phyloP scores from a whole-genome alignment of 2,329 filamentous ascomycete species.

The Cladophialophora immunda region DNA sequence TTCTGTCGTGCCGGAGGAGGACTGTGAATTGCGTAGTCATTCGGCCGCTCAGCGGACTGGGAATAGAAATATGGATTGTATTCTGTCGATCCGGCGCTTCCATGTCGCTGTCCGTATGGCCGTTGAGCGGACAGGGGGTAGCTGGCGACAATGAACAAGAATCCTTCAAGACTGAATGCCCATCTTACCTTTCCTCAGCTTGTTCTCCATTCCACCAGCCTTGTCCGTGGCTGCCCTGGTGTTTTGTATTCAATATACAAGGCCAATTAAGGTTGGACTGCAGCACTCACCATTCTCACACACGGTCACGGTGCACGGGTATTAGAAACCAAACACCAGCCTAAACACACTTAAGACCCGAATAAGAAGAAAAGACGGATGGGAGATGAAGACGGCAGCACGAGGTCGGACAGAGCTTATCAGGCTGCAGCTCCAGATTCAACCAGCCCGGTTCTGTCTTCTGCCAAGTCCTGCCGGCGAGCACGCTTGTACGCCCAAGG shows the following conservation, averaged over 20 bases:
- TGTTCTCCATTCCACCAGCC: constrained; percentile 14
- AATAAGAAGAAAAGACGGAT: neutral
- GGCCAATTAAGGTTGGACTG: neutral
- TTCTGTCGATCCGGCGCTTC: constrained; percentile 9
- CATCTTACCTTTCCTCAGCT: constrained; percentile 4
- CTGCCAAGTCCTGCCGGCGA: neutral
- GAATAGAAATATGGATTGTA: constrained; percentile 15
- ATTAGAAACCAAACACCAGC: neutral
- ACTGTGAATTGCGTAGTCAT: constrained; percentile 3
- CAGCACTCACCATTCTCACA: neutral
- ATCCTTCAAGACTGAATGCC: neutral
- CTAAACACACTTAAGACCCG: neutral
- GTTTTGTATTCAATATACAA: neutral
- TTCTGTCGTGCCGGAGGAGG: constrained; percentile 13
- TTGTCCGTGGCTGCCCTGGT: constrained; percentile 11
- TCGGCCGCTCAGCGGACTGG: neutral
- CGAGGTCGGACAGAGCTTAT: neutral
- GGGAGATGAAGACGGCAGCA: neutral
- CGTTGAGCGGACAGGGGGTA: constrained; percentile 13
- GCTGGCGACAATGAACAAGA: neutral
- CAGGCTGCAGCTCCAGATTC: neutral
- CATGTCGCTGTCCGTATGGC: neutral
- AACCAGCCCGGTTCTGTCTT: neutral
- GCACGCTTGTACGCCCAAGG: neutral
- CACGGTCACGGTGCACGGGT: neutral